A percentile compares a stretch with the other conserved stretches of the same genome.
Conservation (phyloP, 75 land plant species). For the Pinus tabuliformis region DNA sequence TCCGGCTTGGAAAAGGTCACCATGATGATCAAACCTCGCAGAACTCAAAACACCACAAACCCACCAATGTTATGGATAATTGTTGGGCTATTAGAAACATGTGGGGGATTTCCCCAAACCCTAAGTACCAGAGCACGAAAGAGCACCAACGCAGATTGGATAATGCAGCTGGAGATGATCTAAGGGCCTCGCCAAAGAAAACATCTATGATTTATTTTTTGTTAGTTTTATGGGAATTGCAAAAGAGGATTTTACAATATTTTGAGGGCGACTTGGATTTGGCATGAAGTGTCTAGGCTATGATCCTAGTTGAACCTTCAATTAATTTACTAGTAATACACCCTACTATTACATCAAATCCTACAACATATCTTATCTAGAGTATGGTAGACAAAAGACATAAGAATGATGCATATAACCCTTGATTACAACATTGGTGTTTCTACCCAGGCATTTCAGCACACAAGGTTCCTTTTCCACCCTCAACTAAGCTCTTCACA, state of each 20-base stretch:
- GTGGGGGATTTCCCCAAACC: background rate
- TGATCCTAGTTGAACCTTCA: background rate
- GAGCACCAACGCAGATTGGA: background rate
- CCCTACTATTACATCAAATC: background rate
- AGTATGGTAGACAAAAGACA: background rate
- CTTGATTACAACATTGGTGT: background rate
- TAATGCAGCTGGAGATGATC: too few relatives aligned
- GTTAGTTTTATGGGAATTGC: too few relatives aligned
- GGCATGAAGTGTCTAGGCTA: too few relatives aligned
- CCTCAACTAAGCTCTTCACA: background rate
- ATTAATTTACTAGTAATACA: background rate
- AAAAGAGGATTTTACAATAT: too few relatives aligned
- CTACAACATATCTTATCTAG: background rate
- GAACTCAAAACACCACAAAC: background rate
- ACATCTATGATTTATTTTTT: too few relatives aligned
- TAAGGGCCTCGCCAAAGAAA: too few relatives aligned
- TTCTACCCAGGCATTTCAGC: background rate
- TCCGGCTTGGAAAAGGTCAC: slow-evolving; percentile 85
- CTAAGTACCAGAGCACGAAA: background rate
- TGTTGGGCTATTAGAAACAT: background rate
- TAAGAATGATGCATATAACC: background rate
- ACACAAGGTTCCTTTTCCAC: background rate
- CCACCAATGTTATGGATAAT: background rate
- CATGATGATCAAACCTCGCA: slow-evolving; percentile 24
- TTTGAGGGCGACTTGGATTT: too few relatives aligned